phyloP scores from a whole-genome alignment of 208 protist genomes.

The Porcisia hertigi region DNA sequence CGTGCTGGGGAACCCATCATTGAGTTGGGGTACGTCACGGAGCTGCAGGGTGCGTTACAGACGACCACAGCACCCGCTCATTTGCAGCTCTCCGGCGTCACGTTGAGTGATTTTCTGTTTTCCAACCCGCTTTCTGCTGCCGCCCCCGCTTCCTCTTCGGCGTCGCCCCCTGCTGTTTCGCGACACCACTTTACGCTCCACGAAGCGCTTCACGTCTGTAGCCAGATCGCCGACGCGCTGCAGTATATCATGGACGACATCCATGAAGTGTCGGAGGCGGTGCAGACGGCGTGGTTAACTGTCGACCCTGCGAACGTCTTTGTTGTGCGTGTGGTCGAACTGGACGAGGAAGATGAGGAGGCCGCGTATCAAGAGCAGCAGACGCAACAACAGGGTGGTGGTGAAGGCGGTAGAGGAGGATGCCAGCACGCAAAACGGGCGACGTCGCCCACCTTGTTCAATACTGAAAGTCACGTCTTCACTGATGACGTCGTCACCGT shows the following conservation, averaged over 20 bases:
- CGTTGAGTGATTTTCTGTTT: conserved; percentile 55
- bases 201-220: conserved; percentile 49
- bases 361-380: background rate
- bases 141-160: conserved; percentile 14
- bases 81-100: background rate
- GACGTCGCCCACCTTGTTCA: background rate
- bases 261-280: conserved; percentile 39
- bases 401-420: background rate
- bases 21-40: conserved; percentile 44
- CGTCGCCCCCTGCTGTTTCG: conserved; percentile 36
- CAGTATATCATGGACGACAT: conserved; percentile 75
- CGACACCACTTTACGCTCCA: conserved; percentile 39
- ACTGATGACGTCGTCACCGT: background rate
- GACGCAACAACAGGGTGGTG: background rate
- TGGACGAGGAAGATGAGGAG: background rate
- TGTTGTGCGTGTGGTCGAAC: conserved; percentile 21
- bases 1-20: conserved; percentile 23
- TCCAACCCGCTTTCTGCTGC: background rate
- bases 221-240: conserved; percentile 62
- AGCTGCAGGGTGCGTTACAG: conserved; percentile 12
- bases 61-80: background rate
- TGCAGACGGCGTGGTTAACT: conserved; percentile 44
- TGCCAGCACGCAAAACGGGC: background rate
- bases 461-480: background rate
- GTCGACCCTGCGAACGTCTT: conserved; percentile 66